Percentiles rank a stretch among this genome's conserved stretches.
Conservation (phyloP, 2,329 filamentous ascomycete species). For the Fusarium tricinctum region DNA sequence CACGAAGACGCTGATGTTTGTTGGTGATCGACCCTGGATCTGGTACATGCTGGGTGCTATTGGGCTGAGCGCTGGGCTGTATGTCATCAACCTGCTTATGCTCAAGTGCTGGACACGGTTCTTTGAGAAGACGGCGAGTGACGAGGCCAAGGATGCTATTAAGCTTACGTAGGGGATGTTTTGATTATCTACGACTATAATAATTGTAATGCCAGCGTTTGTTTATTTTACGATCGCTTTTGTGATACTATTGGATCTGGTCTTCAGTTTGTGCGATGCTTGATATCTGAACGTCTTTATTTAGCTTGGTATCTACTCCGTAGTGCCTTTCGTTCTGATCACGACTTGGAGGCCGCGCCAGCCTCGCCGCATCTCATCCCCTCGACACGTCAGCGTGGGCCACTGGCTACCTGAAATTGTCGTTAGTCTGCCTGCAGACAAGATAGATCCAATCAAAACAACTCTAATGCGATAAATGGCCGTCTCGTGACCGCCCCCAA, state of each 20-base stretch:
- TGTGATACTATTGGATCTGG: not conserved
- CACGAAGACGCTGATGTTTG: slow-evolving; percentile 63
- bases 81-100: slow-evolving; percentile 36
- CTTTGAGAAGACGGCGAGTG: slow-evolving; percentile 20
- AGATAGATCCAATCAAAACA: not conserved
- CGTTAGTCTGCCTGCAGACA: not conserved
- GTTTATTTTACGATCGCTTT: not conserved
- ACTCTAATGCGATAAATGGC: not conserved
- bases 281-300: not conserved
- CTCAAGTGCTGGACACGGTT: slow-evolving; percentile 28
- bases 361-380: not conserved
- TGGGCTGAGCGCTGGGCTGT: slow-evolving; percentile 40
- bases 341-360: not conserved
- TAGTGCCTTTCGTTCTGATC: not conserved
- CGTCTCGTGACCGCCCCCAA: not conserved
- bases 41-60: slow-evolving; percentile 52
- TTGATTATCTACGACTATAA: slow-evolving; percentile 28
- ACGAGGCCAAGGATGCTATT: slow-evolving; percentile 37
- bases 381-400: slow-evolving; percentile 11
- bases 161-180: slow-evolving; percentile 39
- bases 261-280: not conserved
- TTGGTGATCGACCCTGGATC: slow-evolving; percentile 55
- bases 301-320: not conserved
- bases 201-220: slow-evolving; percentile 31
- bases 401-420: not conserved